Evolutionary conservation across 352 stramenopile species (phyloP), one percentile per base, ranked within the genome.

Genomic region (Phytopythium aichiense): DNA sequence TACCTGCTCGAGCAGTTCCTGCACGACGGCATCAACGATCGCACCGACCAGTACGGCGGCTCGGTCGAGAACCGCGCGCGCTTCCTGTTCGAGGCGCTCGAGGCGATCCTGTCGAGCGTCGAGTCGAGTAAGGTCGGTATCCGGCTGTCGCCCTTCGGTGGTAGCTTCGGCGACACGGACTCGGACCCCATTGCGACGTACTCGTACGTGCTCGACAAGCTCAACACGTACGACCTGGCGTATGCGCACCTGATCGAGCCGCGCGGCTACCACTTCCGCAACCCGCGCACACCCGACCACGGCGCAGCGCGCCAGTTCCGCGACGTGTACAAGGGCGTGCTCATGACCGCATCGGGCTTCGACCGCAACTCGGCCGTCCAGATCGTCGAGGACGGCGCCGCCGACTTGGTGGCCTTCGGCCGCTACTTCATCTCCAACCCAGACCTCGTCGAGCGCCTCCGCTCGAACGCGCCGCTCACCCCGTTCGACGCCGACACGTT

Each of bases 1-100:
- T 98, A 98, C 56, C 65, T 98, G 43, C 70, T 98, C 45, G 90
- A 98, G 67, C 79, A 97, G 66, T 97, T 97, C 66, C 65, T 98
- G 13, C 78, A 94, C 60, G 74, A 81, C 55, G 76, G 64, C 23
- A 77, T 81, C 58, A 98, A 98, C 76, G 71, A 84, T 30, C 85
- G 88, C 53, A 91, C 78, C 5, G 91, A 97, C 72, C 51, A 79
- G 50, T 98, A 97, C 63, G 91, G 88, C 33, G 91, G 89, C 46
- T 89, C 70, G 42, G 65, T 90, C 33, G 87, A 97, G 65, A 97
- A 97, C 65, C 86, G 92, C 48, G 72, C 77, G 45, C 74, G 81
- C 9, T 85, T 97, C 50, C 63, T 97, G 20, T 79, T 83, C 16
- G 81, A 96, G 58, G 66, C 85, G 38, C 43, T 97, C 64, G 74